A percentile compares a stretch with the other conserved stretches of the same genome.
phyloP scores from a whole-genome alignment of 2,329 filamentous ascomycete species.

The Chaetomiaceae sp. region DNA sequence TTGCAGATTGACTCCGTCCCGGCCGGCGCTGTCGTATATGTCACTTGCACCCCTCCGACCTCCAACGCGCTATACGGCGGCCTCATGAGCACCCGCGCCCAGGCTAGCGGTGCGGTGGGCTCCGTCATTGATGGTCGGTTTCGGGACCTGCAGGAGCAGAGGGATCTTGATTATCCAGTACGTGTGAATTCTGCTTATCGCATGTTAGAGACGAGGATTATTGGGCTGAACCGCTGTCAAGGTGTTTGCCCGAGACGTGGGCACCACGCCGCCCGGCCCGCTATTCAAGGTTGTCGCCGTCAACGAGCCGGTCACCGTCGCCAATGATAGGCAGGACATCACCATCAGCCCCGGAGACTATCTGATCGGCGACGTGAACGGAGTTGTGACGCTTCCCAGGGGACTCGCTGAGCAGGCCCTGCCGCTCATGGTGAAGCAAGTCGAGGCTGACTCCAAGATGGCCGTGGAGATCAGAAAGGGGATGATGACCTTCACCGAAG shows the following conservation, averaged over 20 bases:
- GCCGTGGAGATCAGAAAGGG: conserved; percentile 35
- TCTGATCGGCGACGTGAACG: conserved; percentile 39
- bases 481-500: conserved; percentile 41
- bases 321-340: conserved; percentile 34
- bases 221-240: conserved; percentile 8
- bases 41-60: conserved; percentile 40
- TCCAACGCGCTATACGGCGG: conserved; percentile 50
- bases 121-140: conserved; percentile 47
- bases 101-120: conserved; percentile 39
- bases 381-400: conserved; percentile 38
- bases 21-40: conserved; percentile 41
- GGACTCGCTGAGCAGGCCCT: conserved; percentile 35
- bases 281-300: conserved; percentile 38
- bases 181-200: neutral
- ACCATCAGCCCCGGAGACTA: conserved; percentile 39
- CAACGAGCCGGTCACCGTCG: conserved; percentile 35
- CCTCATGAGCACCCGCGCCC: conserved; percentile 45
- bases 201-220: neutral
- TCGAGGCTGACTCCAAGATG: conserved; percentile 38
- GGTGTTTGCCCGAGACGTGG: conserved; percentile 39
- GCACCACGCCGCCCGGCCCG: conserved; percentile 38
- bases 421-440: conserved; percentile 36
- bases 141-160: conserved; percentile 48
- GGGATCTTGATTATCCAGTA: conserved; percentile 41
- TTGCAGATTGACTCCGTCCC: conserved; percentile 45